Evolutionary conservation across 2,329 filamentous ascomycete species (phyloP), one percentile per base, ranked within the genome.

Genomic region (Pestalotiopsis sp.): DNA sequence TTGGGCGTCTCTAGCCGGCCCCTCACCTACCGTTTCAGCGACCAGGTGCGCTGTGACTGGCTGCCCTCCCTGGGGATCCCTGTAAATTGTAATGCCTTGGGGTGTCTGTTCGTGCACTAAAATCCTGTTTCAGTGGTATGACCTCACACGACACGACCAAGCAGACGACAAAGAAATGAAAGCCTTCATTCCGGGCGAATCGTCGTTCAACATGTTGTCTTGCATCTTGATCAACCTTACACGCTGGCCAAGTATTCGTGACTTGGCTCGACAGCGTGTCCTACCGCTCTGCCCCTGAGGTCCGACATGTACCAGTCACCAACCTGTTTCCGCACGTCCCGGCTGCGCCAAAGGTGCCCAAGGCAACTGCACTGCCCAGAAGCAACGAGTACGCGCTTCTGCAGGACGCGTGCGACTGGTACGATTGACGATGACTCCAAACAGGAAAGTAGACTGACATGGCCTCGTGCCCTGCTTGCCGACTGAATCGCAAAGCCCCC

Each of bases 191-290:
- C 17, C 31, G 31, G 13, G 31, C 59, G 27, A 62, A 62, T 62
- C 59, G 59, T 17, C 59, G n/a, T 41, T n/a, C n/a, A 62, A 62
- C 59, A 20, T 36, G 25, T 62, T 62, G 59, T 62, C 59, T 39
- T 62, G 59, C 27, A 62, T 36, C 31, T 36, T 36, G n/a, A 36
- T 20, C n/a, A 39, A 62, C 31, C 59, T 62, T 62, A 11, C 59
- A 17, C 17, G 31, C 12, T 17, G 57, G n/a, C 59, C 59, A 36
- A 2, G 59, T 62, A 62, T 38, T 4, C 27, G 31, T 62, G n/a
- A 17, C 31, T 9, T 36, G n/a, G 13, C 31, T n/a, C 11, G 38
- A 36, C 12, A 36, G 27, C 27, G 59, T 59, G 57, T 27, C 57
- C 13, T 39, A 14, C 14, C 14, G 27, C 25, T 62, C 14, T 25